Conservation (phyloP, 768 basidiomycete genomes). For the Amanita fuliginea region DNA sequence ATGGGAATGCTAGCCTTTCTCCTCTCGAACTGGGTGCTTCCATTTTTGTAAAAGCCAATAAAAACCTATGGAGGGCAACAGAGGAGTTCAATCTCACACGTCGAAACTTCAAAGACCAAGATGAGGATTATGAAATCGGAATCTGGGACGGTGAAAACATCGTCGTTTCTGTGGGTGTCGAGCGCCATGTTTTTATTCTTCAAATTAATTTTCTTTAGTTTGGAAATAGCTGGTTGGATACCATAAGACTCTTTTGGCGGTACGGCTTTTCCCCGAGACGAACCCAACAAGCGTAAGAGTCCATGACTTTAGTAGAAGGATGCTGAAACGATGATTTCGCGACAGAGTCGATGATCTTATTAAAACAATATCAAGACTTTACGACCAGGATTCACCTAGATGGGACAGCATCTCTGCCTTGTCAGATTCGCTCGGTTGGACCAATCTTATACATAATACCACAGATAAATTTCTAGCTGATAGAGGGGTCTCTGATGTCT, state of each 20-base stretch:
- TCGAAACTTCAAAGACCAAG: slow-evolving; percentile 25
- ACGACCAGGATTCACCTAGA: slow-evolving; percentile 38
- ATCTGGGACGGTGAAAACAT: slow-evolving; percentile 81
- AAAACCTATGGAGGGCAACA: slow-evolving; percentile 59
- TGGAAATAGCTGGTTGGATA: slow-evolving; percentile 59
- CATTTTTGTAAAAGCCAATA: slow-evolving; percentile 77
- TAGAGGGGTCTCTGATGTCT: slow-evolving; percentile 45
- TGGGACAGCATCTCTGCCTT: slow-evolving; percentile 57
- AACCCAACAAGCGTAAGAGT: slow-evolving; percentile 41
- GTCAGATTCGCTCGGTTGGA: slow-evolving; percentile 41
- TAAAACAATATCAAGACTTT: slow-evolving; percentile 41
- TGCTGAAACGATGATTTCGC: background rate
- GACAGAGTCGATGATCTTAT: slow-evolving; percentile 48
- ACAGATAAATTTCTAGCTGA: slow-evolving; percentile 45
- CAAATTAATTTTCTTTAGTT: slow-evolving; percentile 20
- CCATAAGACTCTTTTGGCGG: slow-evolving; percentile 62
- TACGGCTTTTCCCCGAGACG: slow-evolving; percentile 61
- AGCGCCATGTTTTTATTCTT: background rate
- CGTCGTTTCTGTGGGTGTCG: slow-evolving; percentile 38
- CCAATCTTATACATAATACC: slow-evolving; percentile 34
- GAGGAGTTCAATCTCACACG: slow-evolving; percentile 69
- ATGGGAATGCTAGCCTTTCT: slow-evolving; percentile 43
- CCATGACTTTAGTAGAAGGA: background rate
- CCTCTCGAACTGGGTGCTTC: slow-evolving; percentile 79
- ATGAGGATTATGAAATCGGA: slow-evolving; percentile 34